phyloP scores from a whole-genome alignment of 1,139 yeast genomes.

The Geotrichum reessii region DNA sequence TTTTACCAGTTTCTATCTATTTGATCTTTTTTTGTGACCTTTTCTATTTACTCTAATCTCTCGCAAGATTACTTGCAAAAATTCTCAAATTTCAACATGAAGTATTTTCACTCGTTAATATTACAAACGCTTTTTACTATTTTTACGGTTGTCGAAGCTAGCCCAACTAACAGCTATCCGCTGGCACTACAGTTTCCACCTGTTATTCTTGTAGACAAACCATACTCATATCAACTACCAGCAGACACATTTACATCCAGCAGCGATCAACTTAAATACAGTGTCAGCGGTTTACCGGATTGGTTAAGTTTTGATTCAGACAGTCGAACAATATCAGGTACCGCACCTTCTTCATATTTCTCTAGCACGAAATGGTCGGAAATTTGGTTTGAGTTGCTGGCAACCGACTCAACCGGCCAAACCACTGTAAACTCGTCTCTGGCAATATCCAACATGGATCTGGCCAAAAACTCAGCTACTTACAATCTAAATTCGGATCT shows the following conservation, averaged over 20 bases:
- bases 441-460: slow-evolving; percentile 44
- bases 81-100: background rate
- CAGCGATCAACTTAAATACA: slow-evolving; percentile 46
- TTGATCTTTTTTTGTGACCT: background rate
- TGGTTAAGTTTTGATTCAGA: slow-evolving; percentile 72
- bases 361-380: slow-evolving; percentile 19
- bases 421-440: slow-evolving; percentile 49
- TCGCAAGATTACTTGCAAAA: background rate
- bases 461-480: background rate
- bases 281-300: slow-evolving; percentile 54
- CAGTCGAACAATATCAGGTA: slow-evolving; percentile 62
- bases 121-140: background rate
- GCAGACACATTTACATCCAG: slow-evolving; percentile 61
- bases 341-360: slow-evolving; percentile 44
- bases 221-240: slow-evolving; percentile 62
- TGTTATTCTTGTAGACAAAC: slow-evolving; percentile 65
- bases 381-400: slow-evolving; percentile 48
- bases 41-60: background rate
- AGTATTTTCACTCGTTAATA: background rate
- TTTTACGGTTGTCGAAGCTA: background rate
- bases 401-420: slow-evolving; percentile 54
- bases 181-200: slow-evolving; percentile 62
- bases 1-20: background rate
- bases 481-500: slow-evolving; percentile 3
- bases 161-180: slow-evolving; percentile 16